phyloP scores from a whole-genome alignment of 1,139 yeast species.

The Candida sojae region DNA sequence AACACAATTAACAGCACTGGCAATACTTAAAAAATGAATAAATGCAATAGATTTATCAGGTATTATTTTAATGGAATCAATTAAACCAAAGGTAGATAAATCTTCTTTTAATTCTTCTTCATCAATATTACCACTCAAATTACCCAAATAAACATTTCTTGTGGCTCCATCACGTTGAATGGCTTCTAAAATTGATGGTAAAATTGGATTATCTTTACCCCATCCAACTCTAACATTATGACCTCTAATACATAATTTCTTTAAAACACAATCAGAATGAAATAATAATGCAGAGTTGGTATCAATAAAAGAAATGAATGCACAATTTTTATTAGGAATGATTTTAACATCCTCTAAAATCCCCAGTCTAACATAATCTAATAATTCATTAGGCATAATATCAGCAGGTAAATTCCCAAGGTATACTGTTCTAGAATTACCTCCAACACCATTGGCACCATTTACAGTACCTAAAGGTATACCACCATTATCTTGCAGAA shows the following conservation, averaged over 20 bases:
- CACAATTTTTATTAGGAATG: constrained; percentile 58
- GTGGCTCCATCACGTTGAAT: constrained; percentile 89
- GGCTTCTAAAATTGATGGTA: constrained; percentile 69
- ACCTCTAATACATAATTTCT: constrained; percentile 56
- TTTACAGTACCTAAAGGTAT: constrained; percentile 6
- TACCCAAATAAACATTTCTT: constrained; percentile 84
- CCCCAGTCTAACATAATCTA: constrained; percentile 91
- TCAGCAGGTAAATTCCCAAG: constrained; percentile 88
- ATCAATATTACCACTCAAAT: constrained; percentile 51
- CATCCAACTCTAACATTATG: constrained; percentile 67
- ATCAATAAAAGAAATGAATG: constrained; percentile 62
- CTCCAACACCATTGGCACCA: constrained; percentile 10
- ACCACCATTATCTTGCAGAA: constrained; percentile 4
- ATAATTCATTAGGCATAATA: constrained; percentile 74
- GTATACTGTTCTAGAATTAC: constrained; percentile 69
- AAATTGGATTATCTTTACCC: constrained; percentile 66
- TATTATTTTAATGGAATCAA: constrained; percentile 58
- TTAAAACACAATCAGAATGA: constrained; percentile 62
- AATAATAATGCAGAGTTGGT: constrained; percentile 61
- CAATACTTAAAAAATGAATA: constrained; percentile 58
- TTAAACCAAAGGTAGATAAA: constrained; percentile 52
- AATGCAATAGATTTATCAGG: constrained; percentile 64
- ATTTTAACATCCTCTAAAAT: constrained; percentile 75
- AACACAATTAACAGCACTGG: constrained; percentile 61
- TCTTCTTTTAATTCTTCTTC: constrained; percentile 55